Percentiles rank a stretch among this genome's conserved stretches.
phyloP scores from a whole-genome alignment of 2,329 filamentous ascomycete species.

The Catunica adiposa region DNA sequence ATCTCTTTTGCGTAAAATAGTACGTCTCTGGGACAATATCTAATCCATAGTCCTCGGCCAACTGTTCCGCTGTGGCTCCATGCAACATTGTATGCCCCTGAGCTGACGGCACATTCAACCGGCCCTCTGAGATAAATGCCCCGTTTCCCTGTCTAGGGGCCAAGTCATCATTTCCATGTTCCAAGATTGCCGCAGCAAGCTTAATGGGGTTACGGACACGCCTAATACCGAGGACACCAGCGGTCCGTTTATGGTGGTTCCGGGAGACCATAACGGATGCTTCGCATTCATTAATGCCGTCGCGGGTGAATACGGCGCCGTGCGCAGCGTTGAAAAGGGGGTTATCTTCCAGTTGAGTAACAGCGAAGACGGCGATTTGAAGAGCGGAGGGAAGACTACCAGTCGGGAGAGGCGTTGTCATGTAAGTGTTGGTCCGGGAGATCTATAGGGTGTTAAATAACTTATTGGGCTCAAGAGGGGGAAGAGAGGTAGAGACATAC shows the following conservation, averaged over 20 bases:
- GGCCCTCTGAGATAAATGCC: constrained; percentile 11
- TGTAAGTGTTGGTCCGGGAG: constrained; percentile 29
- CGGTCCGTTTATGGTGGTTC: constrained; percentile 56
- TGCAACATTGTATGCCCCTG: constrained; percentile 55
- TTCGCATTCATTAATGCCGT: constrained; percentile 73
- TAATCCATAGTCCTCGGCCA: constrained; percentile 53
- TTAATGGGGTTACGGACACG: constrained; percentile 66
- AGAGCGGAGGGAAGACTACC: constrained; percentile 40
- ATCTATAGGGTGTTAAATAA: constrained; percentile 22
- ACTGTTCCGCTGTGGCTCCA: constrained; percentile 48
- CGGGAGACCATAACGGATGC: constrained; percentile 71
- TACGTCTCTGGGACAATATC: constrained; percentile 53
- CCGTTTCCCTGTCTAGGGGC: constrained; percentile 21
- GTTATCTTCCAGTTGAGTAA: constrained; percentile 60
- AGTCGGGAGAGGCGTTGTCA: constrained; percentile 22
- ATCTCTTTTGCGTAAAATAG: constrained; percentile 62
- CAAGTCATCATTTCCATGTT: constrained; percentile 47
- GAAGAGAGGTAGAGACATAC: constrained; percentile 22
- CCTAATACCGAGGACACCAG: constrained; percentile 56
- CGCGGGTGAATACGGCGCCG: constrained; percentile 73
- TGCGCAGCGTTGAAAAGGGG: constrained; percentile 70
- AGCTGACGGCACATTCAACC: constrained; percentile 35
- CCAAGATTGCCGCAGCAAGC: constrained; percentile 53
- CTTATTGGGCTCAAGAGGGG: background rate
- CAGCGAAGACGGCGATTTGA: constrained; percentile 58